phyloP scores from a whole-genome alignment of 2,329 filamentous ascomycete genomes.

The Ophiobolus disseminans region DNA sequence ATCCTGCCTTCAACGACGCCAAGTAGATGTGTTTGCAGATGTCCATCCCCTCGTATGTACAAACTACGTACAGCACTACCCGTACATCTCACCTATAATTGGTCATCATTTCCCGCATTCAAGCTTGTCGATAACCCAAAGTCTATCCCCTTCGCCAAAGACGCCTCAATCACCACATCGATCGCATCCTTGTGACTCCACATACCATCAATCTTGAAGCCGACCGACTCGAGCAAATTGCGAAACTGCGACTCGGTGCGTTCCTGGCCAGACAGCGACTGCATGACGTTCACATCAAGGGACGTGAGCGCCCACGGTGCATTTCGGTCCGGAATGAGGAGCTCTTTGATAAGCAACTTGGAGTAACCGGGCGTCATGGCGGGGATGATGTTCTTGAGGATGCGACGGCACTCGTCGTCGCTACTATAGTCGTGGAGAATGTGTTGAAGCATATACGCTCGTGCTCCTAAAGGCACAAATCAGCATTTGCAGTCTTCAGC shows the following conservation, averaged over 20 bases:
- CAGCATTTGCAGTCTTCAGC: background rate
- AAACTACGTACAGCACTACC: no score
- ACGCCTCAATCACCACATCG: constrained; percentile 12
- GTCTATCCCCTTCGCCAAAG: constrained; percentile 1
- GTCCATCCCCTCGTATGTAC: no score
- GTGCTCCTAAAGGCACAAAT: constrained; percentile 4
- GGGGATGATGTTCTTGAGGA: constrained; percentile 10
- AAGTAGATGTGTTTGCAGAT: no score
- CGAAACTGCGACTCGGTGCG: constrained; percentile 8
- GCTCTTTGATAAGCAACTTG: constrained; percentile 15
- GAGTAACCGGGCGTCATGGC: constrained; percentile 16
- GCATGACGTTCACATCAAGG: constrained; percentile 15
- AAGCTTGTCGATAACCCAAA: no score
- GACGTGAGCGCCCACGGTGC: constrained; percentile 13
- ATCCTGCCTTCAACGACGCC: no score
- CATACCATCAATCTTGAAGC: constrained; percentile 10
- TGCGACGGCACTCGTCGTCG: constrained; percentile 11
- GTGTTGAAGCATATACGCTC: constrained; percentile 12
- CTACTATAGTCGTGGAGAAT: constrained; percentile 12
- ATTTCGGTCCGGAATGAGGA: constrained; percentile 11
- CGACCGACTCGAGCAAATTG: constrained; percentile 8
- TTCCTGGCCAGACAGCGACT: constrained; percentile 9
- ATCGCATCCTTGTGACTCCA: constrained; percentile 8
- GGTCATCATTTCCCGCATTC: no score
- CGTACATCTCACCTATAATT: no score